phyloP scores from a whole-genome alignment of 257 asterid genomes.

The Cordia subcordata region DNA sequence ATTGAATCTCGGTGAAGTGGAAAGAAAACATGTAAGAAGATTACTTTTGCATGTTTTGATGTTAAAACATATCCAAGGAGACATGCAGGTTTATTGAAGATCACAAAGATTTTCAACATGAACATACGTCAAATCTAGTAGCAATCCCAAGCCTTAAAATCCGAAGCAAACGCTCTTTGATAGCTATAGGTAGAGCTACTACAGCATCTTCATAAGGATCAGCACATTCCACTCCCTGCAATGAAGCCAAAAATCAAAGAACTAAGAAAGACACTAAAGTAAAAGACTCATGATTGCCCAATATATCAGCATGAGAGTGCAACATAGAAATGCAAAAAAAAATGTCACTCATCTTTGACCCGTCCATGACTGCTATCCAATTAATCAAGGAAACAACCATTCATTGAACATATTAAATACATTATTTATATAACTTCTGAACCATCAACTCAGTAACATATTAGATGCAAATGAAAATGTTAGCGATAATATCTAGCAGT shows the following conservation, averaged over 20 bases:
- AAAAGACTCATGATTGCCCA: not conserved
- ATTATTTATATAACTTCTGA: no score
- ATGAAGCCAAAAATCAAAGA: no score
- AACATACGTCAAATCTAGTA: slow-evolving; percentile 80
- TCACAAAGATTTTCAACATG: not conserved
- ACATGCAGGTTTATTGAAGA: not conserved
- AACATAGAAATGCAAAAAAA: no score
- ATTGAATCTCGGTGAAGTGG: not conserved
- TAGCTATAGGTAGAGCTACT: slow-evolving; percentile 60
- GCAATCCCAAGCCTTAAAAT: slow-evolving; percentile 88
- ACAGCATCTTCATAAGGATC: slow-evolving; percentile 90
- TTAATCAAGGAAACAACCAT: no score
- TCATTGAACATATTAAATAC: no score
- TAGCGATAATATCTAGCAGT: no score
- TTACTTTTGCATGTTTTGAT: not conserved
- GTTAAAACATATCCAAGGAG: not conserved
- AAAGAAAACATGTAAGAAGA: not conserved
- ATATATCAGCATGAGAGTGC: not conserved
- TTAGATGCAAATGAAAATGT: no score
- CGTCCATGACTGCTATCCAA: no score
- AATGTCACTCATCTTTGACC: no score
- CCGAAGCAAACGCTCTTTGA: slow-evolving; percentile 85
- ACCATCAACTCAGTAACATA: no score
- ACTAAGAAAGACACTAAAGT: not conserved
- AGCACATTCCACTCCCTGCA: slow-evolving; percentile 38